Conservation (phyloP, 257 asterid genomes). For the Solanum neorickii region DNA sequence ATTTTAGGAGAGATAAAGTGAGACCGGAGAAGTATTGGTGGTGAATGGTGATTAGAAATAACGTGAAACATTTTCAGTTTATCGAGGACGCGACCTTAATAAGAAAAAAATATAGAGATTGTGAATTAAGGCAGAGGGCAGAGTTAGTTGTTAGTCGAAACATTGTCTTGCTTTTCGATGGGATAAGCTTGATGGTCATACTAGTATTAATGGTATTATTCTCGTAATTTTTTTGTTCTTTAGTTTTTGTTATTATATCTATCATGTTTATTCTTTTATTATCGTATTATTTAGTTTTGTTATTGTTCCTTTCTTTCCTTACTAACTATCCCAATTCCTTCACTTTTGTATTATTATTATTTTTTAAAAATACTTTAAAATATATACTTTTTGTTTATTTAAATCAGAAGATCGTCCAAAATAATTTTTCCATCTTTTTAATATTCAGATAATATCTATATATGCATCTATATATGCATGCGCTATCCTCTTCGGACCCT, state of each 20-base stretch:
- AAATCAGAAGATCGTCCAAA: accelerated
- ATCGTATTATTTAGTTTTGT: no score
- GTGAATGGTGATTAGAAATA: neutral
- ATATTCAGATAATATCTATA: neutral
- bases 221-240: no score
- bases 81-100: neutral
- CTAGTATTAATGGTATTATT: no score
- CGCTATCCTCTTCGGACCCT: neutral
- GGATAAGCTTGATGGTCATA: neutral
- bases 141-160: neutral
- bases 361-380: no score
- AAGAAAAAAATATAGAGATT: no score
- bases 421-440: neutral
- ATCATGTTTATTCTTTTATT: no score
- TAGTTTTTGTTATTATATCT: no score
- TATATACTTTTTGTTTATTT: accelerated
- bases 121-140: neutral
- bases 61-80: neutral
- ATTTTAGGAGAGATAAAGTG: neutral
- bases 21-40: neutral
- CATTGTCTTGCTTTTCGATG: neutral
- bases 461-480: neutral
- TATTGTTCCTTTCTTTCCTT: no score
- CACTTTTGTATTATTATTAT: no score
- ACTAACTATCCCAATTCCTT: no score